These are phyloP conservation scores for Noccaea bulbosa DNA, from an alignment of 345 rosid species.

Conservation along the genomic window DNA sequence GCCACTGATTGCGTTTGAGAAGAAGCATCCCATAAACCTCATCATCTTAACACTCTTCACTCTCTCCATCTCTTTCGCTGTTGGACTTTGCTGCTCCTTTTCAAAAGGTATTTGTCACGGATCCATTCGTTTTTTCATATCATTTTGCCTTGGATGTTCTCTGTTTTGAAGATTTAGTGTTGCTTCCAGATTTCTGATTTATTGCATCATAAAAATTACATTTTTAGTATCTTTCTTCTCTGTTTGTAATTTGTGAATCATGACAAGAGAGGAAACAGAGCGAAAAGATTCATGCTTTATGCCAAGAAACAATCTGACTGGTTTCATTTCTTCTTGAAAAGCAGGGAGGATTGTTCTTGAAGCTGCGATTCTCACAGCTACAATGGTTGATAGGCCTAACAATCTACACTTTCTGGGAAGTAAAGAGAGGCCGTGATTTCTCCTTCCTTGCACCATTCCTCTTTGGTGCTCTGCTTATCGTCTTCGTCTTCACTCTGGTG, in stretches of 20 bases:
- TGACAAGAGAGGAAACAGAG: neutral
- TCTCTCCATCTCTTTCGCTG: slow-evolving; percentile 47
- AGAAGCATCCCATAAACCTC: slow-evolving; percentile 63
- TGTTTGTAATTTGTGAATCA: neutral
- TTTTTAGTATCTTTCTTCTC: neutral
- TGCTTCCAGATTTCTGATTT: neutral
- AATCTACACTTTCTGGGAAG: slow-evolving; percentile 76
- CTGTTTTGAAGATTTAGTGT: neutral
- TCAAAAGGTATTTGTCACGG: slow-evolving; percentile 48
- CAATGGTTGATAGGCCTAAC: slow-evolving; percentile 64
- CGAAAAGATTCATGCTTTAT: neutral
- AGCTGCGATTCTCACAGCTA: slow-evolving; percentile 59
- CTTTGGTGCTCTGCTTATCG: slow-evolving; percentile 54
- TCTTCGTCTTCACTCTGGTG: slow-evolving; percentile 53
- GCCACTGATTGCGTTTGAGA: slow-evolving; percentile 51
- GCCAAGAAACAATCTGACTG: neutral
- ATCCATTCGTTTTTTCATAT: slow-evolving; percentile 1
- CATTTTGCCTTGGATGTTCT: neutral
- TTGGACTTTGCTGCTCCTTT: slow-evolving; percentile 64
- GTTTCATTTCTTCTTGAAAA: neutral
- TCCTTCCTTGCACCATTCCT: slow-evolving; percentile 70
- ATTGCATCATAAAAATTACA: neutral
- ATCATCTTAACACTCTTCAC: slow-evolving; percentile 61
- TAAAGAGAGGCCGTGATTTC: slow-evolving; percentile 65
- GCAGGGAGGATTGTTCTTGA: slow-evolving; percentile 67